Base-by-base conservation (phyloP, 176 grass and related monocot species). In the Zoysia pacifica region DNA sequence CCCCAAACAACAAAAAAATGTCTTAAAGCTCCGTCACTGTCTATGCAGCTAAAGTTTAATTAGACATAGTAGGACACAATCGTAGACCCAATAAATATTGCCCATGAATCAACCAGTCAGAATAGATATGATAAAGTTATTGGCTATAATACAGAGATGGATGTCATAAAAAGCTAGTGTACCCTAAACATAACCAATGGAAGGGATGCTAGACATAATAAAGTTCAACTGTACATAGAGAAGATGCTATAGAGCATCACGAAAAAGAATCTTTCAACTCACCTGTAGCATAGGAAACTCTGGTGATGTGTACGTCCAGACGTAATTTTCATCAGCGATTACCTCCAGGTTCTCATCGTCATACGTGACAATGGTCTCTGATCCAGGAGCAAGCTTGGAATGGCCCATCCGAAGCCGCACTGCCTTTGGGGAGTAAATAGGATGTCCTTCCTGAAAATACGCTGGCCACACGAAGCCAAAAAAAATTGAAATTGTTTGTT, bases 251-350 rank as follows among this genome's bases (percentile, higher is more conserved):
- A 58, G 18, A 18, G 15, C 53, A 55, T 55, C 4, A 55, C 28
- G 3, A 4, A 3, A 2, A 20, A 62, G 20, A 77, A 46, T 49
- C 6, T 3, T 47, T 50, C 16, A 69, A 72, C 79, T 87, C 45
- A 91, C 95, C 90, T 93, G 92, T n/a, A 82, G 35, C 90, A 98
- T 91, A 16, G 83, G 86, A 79, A 89, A 94, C 62, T 91, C 87
- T 19, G 92, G 92, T 9, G 95, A 98, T 14, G 85, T 89, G 74
- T 98, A 98, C 15, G 78, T 91, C 95, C 92, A 98, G 11, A 78
- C 20, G 36, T 93, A 94, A 69, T 91, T 93, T 35, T 98, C 81
- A 55, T 91, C 79, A 62, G 63, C 80, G n/a, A 86, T 66, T 58
- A 64, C 66, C 11, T 9, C 28, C 4, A 53, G 52, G 67, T 81